Percentiles rank a stretch among this genome's conserved stretches.
These are phyloP conservation scores for Pleurotus tuber-regium DNA, from an alignment of 768 basidiomycete species.

Conservation along the genomic window DNA sequence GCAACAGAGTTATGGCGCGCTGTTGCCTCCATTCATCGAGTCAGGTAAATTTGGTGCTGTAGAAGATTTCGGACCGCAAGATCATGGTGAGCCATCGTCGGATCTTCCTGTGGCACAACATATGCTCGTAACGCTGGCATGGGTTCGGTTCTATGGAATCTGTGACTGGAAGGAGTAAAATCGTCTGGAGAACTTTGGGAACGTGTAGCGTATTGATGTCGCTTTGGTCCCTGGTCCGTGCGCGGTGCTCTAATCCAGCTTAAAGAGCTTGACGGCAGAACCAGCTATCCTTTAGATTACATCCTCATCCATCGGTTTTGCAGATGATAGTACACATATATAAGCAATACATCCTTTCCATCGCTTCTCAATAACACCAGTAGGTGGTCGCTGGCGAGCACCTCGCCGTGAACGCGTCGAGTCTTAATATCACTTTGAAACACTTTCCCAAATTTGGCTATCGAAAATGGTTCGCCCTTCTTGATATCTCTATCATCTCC, in stretches of 20 bases:
- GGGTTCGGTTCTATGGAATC: not conserved
- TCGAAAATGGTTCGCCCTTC: not conserved
- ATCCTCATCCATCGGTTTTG: constrained; percentile 1
- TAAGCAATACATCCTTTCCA: not conserved
- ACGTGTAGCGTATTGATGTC: not conserved
- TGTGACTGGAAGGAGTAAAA: not conserved
- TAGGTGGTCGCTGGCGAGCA: constrained; percentile 7
- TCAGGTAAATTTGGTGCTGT: not conserved
- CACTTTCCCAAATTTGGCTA: constrained; percentile 1
- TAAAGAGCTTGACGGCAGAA: constrained; percentile 1
- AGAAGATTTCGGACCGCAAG: constrained; percentile 5
- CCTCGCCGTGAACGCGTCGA: constrained; percentile 8
- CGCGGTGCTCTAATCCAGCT: not conserved
- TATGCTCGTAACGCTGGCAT: not conserved
- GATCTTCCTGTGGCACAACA: constrained; percentile 1
- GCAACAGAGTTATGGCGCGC: not conserved
- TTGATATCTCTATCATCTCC: not conserved
- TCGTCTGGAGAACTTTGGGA: not conserved
- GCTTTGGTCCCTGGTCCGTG: constrained; percentile 9
- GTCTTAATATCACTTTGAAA: not conserved
- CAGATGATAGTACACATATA: constrained; percentile 6
- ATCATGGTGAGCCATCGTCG: not conserved
- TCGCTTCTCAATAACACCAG: constrained; percentile 5
- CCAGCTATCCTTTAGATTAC: not conserved
- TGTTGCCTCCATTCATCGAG: not conserved